A percentile compares a stretch with the other conserved stretches of the same genome.
These are phyloP conservation scores for Saturnispora sanitii DNA, from an alignment of 805 yeast genomes.

Conservation along the genomic window DNA sequence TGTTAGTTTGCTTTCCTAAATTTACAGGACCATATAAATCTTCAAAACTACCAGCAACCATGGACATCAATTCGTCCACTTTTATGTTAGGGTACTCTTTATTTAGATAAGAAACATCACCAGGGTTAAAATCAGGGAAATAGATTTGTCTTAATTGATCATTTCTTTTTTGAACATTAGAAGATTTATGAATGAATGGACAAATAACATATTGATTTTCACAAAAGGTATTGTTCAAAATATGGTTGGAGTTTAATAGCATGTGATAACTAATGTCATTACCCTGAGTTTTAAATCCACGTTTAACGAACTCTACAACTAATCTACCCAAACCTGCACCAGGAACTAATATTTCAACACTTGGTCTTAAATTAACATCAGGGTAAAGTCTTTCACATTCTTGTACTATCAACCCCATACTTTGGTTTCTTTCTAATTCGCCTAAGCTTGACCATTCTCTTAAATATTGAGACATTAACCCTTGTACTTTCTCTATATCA, in stretches of 20 bases:
- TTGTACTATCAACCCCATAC: conserved; percentile 31
- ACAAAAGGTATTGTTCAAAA: conserved; percentile 38
- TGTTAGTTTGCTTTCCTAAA: conserved; percentile 25
- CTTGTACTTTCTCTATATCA: conserved; percentile 49
- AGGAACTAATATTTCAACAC: conserved; percentile 42
- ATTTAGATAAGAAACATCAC: conserved; percentile 28
- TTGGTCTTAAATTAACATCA: conserved; percentile 26
- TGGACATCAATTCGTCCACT: conserved; percentile 48
- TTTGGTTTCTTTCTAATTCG: conserved; percentile 30
- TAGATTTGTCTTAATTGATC: conserved; percentile 40
- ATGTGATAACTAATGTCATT: conserved; percentile 59
- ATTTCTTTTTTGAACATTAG: conserved; percentile 36
- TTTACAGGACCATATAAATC: conserved; percentile 52
- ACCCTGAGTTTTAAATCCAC: conserved; percentile 57
- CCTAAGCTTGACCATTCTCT: conserved; percentile 60
- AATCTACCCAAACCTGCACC: conserved; percentile 59
- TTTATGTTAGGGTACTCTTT: conserved; percentile 31
- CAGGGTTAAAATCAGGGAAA: conserved; percentile 45
- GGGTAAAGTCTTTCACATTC: conserved; percentile 31
- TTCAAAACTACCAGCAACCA: conserved; percentile 63
- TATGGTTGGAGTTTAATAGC: conserved; percentile 45
- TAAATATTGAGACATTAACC: conserved; percentile 45
- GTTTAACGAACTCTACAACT: conserved; percentile 42
- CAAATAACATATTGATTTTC: conserved; percentile 34
- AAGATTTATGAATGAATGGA: conserved; percentile 47